Evolutionary conservation across 2,329 filamentous ascomycete species (phyloP).

Genomic region (Zymoseptoria brevis): DNA sequence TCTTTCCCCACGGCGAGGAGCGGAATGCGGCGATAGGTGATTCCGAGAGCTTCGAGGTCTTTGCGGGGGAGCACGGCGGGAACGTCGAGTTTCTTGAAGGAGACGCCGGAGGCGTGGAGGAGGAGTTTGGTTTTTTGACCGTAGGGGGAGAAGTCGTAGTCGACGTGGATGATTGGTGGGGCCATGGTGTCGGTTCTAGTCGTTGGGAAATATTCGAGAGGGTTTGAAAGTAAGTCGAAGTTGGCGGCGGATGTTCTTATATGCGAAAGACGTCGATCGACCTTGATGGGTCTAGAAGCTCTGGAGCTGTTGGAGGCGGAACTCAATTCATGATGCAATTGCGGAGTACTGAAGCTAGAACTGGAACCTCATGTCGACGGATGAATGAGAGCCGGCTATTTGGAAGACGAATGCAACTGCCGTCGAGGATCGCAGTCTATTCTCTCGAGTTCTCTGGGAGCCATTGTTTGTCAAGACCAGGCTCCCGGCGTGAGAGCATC

Average conservation of each 20-base stretch:
- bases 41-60: conserved; percentile 24
- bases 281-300: neutral
- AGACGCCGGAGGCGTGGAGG: conserved; percentile 17
- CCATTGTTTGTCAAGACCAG: too few species aligned
- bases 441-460: too few species aligned
- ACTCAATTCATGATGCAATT: neutral
- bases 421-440: too few species aligned
- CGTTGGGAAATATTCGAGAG: neutral
- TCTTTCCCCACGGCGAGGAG: conserved; percentile 27
- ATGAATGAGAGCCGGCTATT: neutral
- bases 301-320: neutral
- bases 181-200: neutral
- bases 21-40: conserved; percentile 28
- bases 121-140: conserved; percentile 25
- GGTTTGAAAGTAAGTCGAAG: neutral
- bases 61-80: conserved; percentile 24
- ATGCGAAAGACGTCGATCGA: neutral
- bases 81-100: conserved; percentile 21
- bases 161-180: conserved; percentile 22
- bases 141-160: conserved; percentile 26
- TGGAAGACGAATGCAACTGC: too few species aligned
- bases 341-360: neutral
- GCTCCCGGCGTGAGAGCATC: too few species aligned
- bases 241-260: neutral
- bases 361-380: neutral